These are phyloP conservation scores for Alternaria postmessia DNA, from an alignment of 2,329 filamentous ascomycete genomes.

Conservation along the genomic window DNA sequence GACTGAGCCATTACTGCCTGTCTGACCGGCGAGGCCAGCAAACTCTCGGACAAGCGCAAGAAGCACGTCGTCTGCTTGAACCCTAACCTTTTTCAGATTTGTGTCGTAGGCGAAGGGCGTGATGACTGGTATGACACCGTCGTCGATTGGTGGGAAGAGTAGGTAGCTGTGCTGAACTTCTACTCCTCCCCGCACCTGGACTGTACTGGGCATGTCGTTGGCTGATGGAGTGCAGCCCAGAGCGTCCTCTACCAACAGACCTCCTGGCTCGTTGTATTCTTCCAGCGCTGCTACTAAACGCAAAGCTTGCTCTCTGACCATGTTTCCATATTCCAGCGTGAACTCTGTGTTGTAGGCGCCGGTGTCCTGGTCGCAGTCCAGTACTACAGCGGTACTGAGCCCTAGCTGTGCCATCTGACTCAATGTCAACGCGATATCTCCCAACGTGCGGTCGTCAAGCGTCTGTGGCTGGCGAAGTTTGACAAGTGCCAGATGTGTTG, in stretches of 20 bases:
- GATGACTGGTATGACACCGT: constrained; percentile 75
- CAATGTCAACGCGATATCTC: constrained; percentile 82
- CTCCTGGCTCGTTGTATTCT: constrained; percentile 70
- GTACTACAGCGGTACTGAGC: constrained; percentile 80
- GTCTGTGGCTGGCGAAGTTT: constrained; percentile 80
- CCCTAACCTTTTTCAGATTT: constrained; percentile 52
- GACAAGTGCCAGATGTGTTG: constrained; percentile 81
- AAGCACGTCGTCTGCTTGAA: constrained; percentile 70
- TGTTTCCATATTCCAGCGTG: constrained; percentile 51
- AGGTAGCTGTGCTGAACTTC: constrained; percentile 57
- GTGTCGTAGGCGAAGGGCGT: constrained; percentile 69
- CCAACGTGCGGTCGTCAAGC: constrained; percentile 72
- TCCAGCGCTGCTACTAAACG: constrained; percentile 80
- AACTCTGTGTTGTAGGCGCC: constrained; percentile 41
- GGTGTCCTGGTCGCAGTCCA: constrained; percentile 70
- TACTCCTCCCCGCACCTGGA: constrained; percentile 46
- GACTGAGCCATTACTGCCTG: constrained; percentile 17
- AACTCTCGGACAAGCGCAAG: constrained; percentile 80
- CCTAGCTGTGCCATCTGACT: constrained; percentile 84
- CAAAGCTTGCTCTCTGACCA: constrained; percentile 69
- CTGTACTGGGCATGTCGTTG: constrained; percentile 43
- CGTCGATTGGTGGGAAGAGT: constrained; percentile 70
- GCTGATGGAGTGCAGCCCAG: constrained; percentile 50
- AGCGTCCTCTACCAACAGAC: constrained; percentile 71
- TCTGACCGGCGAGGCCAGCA: constrained; percentile 64